These are phyloP conservation scores for Tetracladium marchalianum DNA, from an alignment of 495 filamentous ascomycete species.

Conservation along the genomic window DNA sequence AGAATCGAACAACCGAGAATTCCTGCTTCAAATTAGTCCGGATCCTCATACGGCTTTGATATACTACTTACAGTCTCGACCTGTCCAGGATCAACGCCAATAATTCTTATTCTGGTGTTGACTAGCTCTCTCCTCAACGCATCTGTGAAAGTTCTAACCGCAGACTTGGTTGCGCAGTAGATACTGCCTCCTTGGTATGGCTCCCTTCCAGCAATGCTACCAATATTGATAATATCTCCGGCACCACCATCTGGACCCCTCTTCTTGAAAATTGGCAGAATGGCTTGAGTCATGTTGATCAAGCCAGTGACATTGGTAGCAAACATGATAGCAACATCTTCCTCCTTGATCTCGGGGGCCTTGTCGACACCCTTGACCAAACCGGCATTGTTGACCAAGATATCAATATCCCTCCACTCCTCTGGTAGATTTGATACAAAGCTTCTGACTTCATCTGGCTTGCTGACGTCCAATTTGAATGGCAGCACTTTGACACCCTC, in stretches of 20 bases:
- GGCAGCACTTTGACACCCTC: constrained; percentile 74
- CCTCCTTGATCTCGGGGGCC: constrained; percentile 71
- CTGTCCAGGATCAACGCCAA: constrained; percentile 92
- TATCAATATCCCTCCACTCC: constrained; percentile 79
- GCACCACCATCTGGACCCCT: constrained; percentile 61
- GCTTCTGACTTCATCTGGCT: constrained; percentile 59
- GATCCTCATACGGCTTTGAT: not conserved
- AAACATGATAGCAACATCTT: constrained; percentile 84
- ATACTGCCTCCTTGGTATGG: constrained; percentile 85
- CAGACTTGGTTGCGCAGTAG: constrained; percentile 96
- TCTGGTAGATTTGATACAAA: constrained; percentile 69
- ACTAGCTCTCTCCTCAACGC: constrained; percentile 83
- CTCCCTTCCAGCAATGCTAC: constrained; percentile 88
- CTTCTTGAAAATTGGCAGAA: constrained; percentile 76
- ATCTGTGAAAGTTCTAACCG: constrained; percentile 83
- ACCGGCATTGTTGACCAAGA: constrained; percentile 94
- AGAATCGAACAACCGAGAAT: constrained; percentile 88
- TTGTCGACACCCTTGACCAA: constrained; percentile 82
- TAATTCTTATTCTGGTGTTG: constrained; percentile 73
- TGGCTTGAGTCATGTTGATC: constrained; percentile 93
- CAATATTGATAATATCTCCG: constrained; percentile 96
- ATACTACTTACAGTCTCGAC: constrained; percentile 68
- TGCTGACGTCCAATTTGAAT: constrained; percentile 80
- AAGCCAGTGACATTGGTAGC: constrained; percentile 87
- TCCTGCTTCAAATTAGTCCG: constrained; percentile 41